A percentile compares a stretch with the other conserved stretches of the same genome.
Evolutionary conservation across 2,329 filamentous ascomycete genomes (phyloP).

Genomic region (Aaosphaeria arxii): DNA sequence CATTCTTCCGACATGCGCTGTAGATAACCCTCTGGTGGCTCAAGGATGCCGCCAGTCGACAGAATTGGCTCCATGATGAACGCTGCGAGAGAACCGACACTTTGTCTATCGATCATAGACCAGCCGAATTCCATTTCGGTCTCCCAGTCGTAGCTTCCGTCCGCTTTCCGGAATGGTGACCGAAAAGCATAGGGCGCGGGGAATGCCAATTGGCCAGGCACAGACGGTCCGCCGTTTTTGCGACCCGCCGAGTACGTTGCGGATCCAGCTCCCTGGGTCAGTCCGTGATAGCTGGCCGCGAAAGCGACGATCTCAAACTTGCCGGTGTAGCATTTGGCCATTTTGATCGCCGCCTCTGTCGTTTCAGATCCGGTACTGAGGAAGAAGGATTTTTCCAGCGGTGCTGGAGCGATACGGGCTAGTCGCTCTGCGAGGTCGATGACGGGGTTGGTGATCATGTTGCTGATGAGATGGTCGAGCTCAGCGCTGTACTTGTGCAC

Average conservation of each 20-base stretch:
- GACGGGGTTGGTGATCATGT: conserved; percentile 35
- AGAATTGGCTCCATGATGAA: conserved; percentile 62
- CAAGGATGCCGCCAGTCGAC: conserved; percentile 58
- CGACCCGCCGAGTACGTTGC: conserved; percentile 42
- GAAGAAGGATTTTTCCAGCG: conserved; percentile 34
- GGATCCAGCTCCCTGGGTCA: conserved; percentile 46
- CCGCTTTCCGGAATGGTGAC: conserved; percentile 57
- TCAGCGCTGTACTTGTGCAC: conserved; percentile 22
- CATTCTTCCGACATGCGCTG: conserved; percentile 49
- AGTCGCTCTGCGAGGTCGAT: conserved; percentile 28
- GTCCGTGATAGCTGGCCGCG: conserved; percentile 59
- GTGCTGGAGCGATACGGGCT: conserved; percentile 18
- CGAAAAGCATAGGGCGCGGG: conserved; percentile 62
- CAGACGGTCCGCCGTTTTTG: conserved; percentile 43
- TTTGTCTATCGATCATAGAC: conserved; percentile 58
- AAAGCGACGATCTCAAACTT: conserved; percentile 65
- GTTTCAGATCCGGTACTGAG: conserved; percentile 33
- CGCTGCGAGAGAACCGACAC: conserved; percentile 60
- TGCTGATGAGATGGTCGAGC: conserved; percentile 34
- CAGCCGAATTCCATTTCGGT: conserved; percentile 63
- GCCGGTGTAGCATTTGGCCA: conserved; percentile 62
- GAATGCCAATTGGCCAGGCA: conserved; percentile 58
- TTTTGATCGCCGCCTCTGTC: conserved; percentile 60
- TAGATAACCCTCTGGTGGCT: conserved; percentile 59
- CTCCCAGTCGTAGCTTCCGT: conserved; percentile 64